Conservation (phyloP, 345 rosid species). For the thale cress (Arabidopsis thaliana) region DNA sequence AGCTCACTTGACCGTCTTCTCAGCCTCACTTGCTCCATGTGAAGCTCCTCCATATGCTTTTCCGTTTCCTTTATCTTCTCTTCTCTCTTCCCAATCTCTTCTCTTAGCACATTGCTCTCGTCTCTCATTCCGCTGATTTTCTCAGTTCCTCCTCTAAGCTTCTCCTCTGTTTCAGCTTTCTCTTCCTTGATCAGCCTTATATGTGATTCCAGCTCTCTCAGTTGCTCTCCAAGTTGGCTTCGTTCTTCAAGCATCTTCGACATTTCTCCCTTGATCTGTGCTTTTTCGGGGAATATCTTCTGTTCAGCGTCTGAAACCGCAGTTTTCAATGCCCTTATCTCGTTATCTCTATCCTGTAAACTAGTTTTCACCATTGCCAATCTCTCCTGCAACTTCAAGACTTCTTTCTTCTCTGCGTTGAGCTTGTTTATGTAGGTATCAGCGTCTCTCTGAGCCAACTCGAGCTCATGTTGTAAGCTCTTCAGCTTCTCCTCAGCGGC, state of each 20-base stretch:
- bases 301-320: slow-evolving; percentile 69
- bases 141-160: slow-evolving; percentile 45
- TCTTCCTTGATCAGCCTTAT: slow-evolving; percentile 54
- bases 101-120: slow-evolving; percentile 48
- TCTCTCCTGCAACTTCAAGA: slow-evolving; percentile 64
- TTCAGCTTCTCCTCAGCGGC: slow-evolving; percentile 43
- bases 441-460: slow-evolving; percentile 59
- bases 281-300: slow-evolving; percentile 68
- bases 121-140: slow-evolving; percentile 52
- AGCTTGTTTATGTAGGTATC: slow-evolving; percentile 55
- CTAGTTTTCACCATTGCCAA: slow-evolving; percentile 57
- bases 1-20: slow-evolving; percentile 53
- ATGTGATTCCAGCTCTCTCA: slow-evolving; percentile 68
- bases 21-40: slow-evolving; percentile 58
- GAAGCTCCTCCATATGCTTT: slow-evolving; percentile 56
- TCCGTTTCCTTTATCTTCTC: slow-evolving; percentile 51
- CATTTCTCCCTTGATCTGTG: slow-evolving; percentile 67
- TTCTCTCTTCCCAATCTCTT: slow-evolving; percentile 48
- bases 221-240: slow-evolving; percentile 51
- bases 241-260: slow-evolving; percentile 58
- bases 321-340: slow-evolving; percentile 59
- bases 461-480: slow-evolving; percentile 53
- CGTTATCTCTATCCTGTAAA: slow-evolving; percentile 72
- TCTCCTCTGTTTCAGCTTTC: slow-evolving; percentile 54
- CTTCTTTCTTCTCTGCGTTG: slow-evolving; percentile 59